Evolutionary conservation across 257 asterid species (phyloP), one percentile per base, ranked within the genome.

Genomic region (Lycium ferocissimum): DNA sequence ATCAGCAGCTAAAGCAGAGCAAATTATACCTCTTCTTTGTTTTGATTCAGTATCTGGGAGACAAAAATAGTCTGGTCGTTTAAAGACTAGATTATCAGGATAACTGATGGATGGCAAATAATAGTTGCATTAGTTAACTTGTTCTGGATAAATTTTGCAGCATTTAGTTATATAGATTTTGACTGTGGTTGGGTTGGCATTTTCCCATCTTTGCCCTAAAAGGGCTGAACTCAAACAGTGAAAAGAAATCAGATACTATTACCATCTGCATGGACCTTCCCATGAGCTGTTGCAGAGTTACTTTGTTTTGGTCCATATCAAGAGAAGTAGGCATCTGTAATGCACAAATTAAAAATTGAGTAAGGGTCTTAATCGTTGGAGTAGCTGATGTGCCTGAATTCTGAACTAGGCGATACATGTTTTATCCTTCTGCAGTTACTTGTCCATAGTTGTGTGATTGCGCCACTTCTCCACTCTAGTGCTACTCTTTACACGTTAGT

Each of bases 341-440:
- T 43, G 33, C 15, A 71, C 7, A 1, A 71, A 18, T 72, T 20
- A 43, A 72, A 45, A 1, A 14, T 43, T 40, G 33, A 18, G 56
- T 26, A 17, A 10, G 9, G 57, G 57, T 43, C 80, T 43, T 43
- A 71, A 18, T n/a, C 10, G 3, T 18, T 72, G 80, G 57, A 2
- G 57, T 72, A 18, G 57, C 17, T 43, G 80, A 72, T 72, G 80
- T 43, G 20, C 43, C 80, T 72, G 57, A 72, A 18, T 72, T 40
- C 80, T 71, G 56, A 72, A 72, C 37, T 45, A 40, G 14, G 78
- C 8, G 56, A 40, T 72, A 72, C 80, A 43, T 22, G 56, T 18
- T 43, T 72, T 43, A 10, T 72, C 57, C 57, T 43, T 72, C 37
- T 43, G 80, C 80, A 72, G 80, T 72, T 72, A 72, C 58, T 72